Base-by-base conservation (phyloP, 1,139 yeast species). In the Suhomyces taliae region DNA sequence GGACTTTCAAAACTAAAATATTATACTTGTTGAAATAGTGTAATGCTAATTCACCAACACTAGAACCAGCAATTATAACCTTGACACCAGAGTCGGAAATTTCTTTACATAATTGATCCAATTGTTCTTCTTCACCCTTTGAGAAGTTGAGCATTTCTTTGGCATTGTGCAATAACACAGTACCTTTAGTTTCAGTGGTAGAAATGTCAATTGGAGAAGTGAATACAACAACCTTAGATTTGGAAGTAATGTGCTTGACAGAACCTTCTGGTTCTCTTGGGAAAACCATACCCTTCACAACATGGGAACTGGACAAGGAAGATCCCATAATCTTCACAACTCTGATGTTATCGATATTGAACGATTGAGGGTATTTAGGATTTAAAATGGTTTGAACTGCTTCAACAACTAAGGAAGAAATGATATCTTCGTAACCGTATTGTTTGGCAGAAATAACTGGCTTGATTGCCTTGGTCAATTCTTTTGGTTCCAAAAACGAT, bases 311-410 rank as follows among this genome's bases (percentile, higher is more conserved):
- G 34, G 76, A 70, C 57, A 95, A 74, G 46, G 95, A 78, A 24
- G 96, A 79, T 50, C 99, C 99, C 97, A 93, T 89, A 58, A 93
- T 87, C 70, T 93, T 93, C 42, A 93, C 99, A 31, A 93, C 97
- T 65, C 99, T 83, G 52, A 93, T 81, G 48, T 90, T 87, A 65
- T 93, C 99, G 48, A 93, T 93, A 64, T 91, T 93, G 48, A 65
- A 66, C 37, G 67, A 65, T 40, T 64, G 63, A n/a, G 83, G 79
- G 55, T 74, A 72, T 59, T 79, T 79, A 43, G 97, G 96, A 56
- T 74, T 71, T 59, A 93, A 72, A 31, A 91, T 90, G 53, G 83
- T 76, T 39, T 86, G 74, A 6, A 93, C 89, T 0, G 99, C 96
- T 51, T 90, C 95, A 34, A 88, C 81, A n/a, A 93, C 95, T 43